phyloP scores from a whole-genome alignment of 148 eudicot genomes.

The Nyssa sinensis region DNA sequence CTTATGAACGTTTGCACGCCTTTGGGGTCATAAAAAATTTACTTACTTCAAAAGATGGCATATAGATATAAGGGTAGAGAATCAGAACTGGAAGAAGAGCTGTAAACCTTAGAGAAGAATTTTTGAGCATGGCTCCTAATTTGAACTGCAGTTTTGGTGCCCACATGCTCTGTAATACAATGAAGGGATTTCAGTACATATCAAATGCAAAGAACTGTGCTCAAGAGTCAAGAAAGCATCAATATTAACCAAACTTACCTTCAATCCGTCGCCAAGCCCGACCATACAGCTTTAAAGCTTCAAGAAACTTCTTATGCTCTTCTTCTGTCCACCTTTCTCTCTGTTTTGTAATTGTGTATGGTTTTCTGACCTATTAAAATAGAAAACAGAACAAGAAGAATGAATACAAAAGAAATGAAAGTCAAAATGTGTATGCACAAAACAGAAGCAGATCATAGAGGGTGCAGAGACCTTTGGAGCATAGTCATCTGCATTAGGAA shows the following conservation, averaged over 20 bases:
- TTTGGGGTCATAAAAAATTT: slow-evolving; percentile 30
- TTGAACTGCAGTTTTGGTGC: slow-evolving; percentile 83
- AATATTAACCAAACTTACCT: slow-evolving; percentile 36
- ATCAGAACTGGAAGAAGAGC: slow-evolving; percentile 26
- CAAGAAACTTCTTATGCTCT: slow-evolving; percentile 78
- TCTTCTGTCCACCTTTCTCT: slow-evolving; percentile 94
- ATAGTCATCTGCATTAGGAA: slow-evolving; percentile 36
- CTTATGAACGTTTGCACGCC: slow-evolving; percentile 28
- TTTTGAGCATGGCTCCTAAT: slow-evolving; percentile 93
- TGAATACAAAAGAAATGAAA: background rate
- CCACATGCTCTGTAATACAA: slow-evolving; percentile 76
- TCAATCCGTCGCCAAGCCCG: slow-evolving; percentile 85
- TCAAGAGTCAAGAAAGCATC: background rate
- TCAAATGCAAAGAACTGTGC: background rate
- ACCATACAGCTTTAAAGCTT: slow-evolving; percentile 78
- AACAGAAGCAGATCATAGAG: slow-evolving; percentile 7
- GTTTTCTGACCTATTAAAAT: slow-evolving; percentile 60
- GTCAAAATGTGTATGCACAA: background rate
- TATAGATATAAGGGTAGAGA: slow-evolving; percentile 35
- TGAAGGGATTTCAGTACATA: slow-evolving; percentile 16
- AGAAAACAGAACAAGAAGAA: background rate
- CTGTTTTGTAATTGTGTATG: slow-evolving; percentile 83
- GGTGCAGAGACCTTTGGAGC: slow-evolving; percentile 58
- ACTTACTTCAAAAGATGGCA: slow-evolving; percentile 46
- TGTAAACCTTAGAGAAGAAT: slow-evolving; percentile 80